These are phyloP conservation scores for Amanita pallidorosea DNA, from an alignment of 768 basidiomycete genomes.

Conservation along the genomic window DNA sequence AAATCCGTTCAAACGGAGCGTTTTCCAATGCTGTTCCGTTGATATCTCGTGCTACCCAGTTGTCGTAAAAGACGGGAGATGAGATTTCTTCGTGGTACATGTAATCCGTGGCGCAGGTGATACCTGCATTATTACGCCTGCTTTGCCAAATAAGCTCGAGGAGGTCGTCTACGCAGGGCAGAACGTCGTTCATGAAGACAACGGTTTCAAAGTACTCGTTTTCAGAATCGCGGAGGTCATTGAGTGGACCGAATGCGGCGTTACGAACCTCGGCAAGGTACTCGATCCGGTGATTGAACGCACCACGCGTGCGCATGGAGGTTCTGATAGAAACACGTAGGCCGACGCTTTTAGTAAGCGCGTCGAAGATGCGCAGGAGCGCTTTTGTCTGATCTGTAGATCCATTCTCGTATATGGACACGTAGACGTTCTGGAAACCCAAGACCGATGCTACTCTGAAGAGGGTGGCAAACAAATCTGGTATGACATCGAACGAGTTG, in stretches of 20 bases:
- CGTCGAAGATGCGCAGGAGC: conserved; percentile 88
- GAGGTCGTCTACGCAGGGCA: conserved; percentile 95
- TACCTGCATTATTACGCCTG: conserved; percentile 88
- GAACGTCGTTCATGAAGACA: conserved; percentile 99
- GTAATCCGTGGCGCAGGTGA: conserved; percentile 97
- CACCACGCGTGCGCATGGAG: conserved; percentile 84
- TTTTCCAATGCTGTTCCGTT: conserved; percentile 98
- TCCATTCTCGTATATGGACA: conserved; percentile 98
- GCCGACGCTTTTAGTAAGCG: conserved; percentile 81
- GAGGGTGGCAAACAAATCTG: conserved; percentile 92
- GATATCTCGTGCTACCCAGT: conserved; percentile 98
- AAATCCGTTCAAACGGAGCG: conserved; percentile 90
- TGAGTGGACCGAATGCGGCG: conserved; percentile 89
- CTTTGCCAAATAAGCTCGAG: conserved; percentile 97
- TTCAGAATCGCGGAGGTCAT: conserved; percentile 85
- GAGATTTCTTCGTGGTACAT: conserved; percentile 97
- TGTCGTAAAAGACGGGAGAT: conserved; percentile 93
- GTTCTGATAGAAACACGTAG: conserved; percentile 91
- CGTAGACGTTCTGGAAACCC: conserved; percentile 96
- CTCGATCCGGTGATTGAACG: conserved; percentile 99
- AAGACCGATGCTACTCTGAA: conserved; percentile 88
- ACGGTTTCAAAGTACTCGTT: conserved; percentile 95
- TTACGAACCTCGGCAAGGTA: conserved; percentile 99
- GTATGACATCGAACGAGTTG: conserved; percentile 98
- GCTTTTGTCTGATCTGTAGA: conserved; percentile 99